Evolutionary conservation across 306 rosid species (phyloP), one percentile per base, ranked within the genome.

Genomic region (Medicago truncatula): DNA sequence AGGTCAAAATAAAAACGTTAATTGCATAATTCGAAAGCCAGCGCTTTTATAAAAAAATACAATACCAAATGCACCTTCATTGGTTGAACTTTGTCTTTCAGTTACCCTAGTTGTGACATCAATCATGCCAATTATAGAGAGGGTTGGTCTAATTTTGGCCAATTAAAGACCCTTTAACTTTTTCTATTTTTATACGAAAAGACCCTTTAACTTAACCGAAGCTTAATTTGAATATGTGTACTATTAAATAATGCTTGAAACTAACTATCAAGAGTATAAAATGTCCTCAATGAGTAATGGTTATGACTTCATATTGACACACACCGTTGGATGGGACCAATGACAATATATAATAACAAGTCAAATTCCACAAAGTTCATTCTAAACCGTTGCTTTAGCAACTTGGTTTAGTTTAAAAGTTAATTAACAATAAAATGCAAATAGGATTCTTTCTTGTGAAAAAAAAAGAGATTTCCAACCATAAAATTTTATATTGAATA

Each of bases 281-380:
- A 49, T 46, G 39, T 71, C 53, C n/a, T 81, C 85, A 63, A 41
- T 39, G 70, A 70, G 78, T 60, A 58, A 71, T 50, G 79, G 60
- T 36, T 57, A 59, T 47, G 79, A 79, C 71, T 75, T 70, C 63
- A 50, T 18, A 34, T 69, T 40, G 36, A 57, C 10, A 13, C 8
- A 39, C 17, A 16, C 81, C 63, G 61, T 69, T 61, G 65, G 63
- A 71, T 72, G 65, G 77, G 71, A 72, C 72, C 76, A 76, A 13
- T 16, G 59, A 3, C 59, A 8, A 63, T 63, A 36, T 18, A 39
- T 54, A 59, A 57, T 66, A 5, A 31, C 28, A 44, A 66, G 72
- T 71, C 81, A 77, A 21, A 82, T 38, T 71, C 74, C 74, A 63
- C 65, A 57, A 64, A 76, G 59, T 65, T 76, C 40, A 65, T 70